These are phyloP conservation scores for Monilinia fructigena DNA, from an alignment of 2,329 filamentous ascomycete genomes.

Conservation along the genomic window DNA sequence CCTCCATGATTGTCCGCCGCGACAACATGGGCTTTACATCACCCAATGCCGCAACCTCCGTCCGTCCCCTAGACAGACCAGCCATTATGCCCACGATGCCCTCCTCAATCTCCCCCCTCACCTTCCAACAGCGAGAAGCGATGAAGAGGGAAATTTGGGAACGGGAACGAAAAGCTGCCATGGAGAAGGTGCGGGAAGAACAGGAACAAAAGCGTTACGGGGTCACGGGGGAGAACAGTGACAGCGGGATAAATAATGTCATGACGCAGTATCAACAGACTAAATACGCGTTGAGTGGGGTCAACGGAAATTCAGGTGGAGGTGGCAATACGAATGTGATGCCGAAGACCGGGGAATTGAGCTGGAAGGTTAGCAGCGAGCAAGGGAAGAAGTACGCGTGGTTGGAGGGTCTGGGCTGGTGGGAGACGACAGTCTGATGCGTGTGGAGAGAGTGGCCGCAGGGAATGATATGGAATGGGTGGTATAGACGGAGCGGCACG, in stretches of 20 bases:
- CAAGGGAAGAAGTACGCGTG: conserved; percentile 21
- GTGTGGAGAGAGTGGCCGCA: too few relatives aligned
- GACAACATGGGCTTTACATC: conserved; percentile 34
- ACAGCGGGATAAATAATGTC: neutral
- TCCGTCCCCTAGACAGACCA: neutral
- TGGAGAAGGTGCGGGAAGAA: conserved; percentile 31
- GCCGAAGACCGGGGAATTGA: conserved; percentile 2
- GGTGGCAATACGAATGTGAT: neutral
- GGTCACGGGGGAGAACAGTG: conserved; percentile 11
- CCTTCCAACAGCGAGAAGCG: conserved; percentile 49
- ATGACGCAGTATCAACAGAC: neutral
- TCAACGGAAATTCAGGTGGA: neutral
- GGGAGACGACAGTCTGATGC: conserved; percentile 10
- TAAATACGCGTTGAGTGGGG: neutral
- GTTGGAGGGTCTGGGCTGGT: conserved; percentile 21
- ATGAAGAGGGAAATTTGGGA: conserved; percentile 49
- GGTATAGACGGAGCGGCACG: too few relatives aligned
- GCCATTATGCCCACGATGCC: conserved; percentile 13
- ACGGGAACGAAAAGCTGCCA: conserved; percentile 44
- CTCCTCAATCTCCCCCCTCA: neutral
- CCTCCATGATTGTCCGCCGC: conserved; percentile 57
- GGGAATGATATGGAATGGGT: too few relatives aligned
- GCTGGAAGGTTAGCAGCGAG: conserved; percentile 1
- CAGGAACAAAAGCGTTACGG: conserved; percentile 11
- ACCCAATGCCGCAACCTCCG: neutral